Percentiles rank a stretch among this genome's conserved stretches.
These are phyloP conservation scores for Ogataea nonfermentans DNA, from an alignment of 805 yeast species.

Conservation along the genomic window DNA sequence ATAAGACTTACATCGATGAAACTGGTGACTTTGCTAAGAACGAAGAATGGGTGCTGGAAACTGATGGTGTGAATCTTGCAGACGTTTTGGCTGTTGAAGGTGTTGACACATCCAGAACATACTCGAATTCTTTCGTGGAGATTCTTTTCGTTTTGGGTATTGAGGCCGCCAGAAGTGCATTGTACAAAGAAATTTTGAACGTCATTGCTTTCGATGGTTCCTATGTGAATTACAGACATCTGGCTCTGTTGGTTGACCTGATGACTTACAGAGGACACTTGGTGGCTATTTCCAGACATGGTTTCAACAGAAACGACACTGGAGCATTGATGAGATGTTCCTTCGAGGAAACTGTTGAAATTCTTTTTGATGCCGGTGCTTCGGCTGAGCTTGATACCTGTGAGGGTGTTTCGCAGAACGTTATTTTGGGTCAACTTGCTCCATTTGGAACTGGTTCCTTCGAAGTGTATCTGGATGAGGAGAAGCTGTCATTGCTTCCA, in stretches of 20 bases:
- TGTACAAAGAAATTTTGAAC: slow-evolving; percentile 90
- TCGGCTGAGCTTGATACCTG: slow-evolving; percentile 97
- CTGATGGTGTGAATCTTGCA: slow-evolving; percentile 95
- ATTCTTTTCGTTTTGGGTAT: slow-evolving; percentile 93
- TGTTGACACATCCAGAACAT: slow-evolving; percentile 85
- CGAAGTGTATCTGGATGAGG: slow-evolving; percentile 92
- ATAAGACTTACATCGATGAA: slow-evolving; percentile 65
- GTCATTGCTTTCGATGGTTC: slow-evolving; percentile 99
- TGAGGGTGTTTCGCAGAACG: slow-evolving; percentile 97
- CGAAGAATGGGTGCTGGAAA: slow-evolving; percentile 97
- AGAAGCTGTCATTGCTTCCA: slow-evolving; percentile 66
- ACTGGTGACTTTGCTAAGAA: slow-evolving; percentile 86
- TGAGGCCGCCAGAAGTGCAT: slow-evolving; percentile 95
- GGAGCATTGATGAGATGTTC: slow-evolving; percentile 99
- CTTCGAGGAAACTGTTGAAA: slow-evolving; percentile 98
- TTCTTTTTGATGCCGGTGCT: slow-evolving; percentile 95
- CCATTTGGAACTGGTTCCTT: slow-evolving; percentile 99
- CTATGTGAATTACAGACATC: slow-evolving; percentile 95
- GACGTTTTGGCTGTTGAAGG: slow-evolving; percentile 96
- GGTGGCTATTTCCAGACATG: slow-evolving; percentile 99
- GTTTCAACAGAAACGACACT: slow-evolving; percentile 97
- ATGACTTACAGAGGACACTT: slow-evolving; percentile 98
- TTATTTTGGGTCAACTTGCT: slow-evolving; percentile 96
- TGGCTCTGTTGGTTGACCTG: slow-evolving; percentile 95
- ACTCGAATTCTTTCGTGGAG: slow-evolving; percentile 96